phyloP scores from a whole-genome alignment of 257 asterid genomes.

The Scutellaria baicalensis region DNA sequence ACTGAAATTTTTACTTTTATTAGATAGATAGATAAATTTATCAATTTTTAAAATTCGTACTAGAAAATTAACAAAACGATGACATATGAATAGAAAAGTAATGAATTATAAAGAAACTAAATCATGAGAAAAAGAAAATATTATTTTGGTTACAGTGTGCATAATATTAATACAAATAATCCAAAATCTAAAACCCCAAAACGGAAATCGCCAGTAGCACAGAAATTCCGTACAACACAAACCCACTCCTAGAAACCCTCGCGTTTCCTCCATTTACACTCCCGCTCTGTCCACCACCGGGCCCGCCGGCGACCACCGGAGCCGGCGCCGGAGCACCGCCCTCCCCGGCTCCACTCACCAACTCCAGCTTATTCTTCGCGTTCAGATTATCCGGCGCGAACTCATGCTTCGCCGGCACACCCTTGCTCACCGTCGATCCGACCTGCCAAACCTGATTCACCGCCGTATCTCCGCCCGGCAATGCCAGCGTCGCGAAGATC shows the following conservation, averaged over 20 bases:
- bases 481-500: slow-evolving; percentile 52
- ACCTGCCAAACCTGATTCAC: slow-evolving; percentile 79
- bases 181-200: slow-evolving; percentile 13
- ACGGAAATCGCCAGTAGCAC: slow-evolving; percentile 8
- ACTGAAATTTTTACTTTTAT: no score
- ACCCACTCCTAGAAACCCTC: background rate
- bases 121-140: background rate
- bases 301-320: background rate
- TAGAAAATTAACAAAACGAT: no score
- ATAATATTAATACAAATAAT: background rate
- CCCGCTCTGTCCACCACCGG: slow-evolving; percentile 13
- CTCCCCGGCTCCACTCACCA: slow-evolving; percentile 5
- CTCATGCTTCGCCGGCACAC: slow-evolving; percentile 42
- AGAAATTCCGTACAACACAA: slow-evolving; percentile 14
- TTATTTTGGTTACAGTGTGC: background rate
- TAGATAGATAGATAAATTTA: no score
- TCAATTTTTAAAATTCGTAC: no score
- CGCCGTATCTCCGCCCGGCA: slow-evolving; percentile 31
- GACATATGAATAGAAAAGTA: no score
- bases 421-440: slow-evolving; percentile 33
- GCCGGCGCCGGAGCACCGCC: background rate
- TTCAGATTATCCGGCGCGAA: slow-evolving; percentile 34
- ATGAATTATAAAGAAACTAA: background rate
- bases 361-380: slow-evolving; percentile 30
- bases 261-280: slow-evolving; percentile 1